Conservation (phyloP, 352 stramenopile genomes). For the Phytophthora megakarya region DNA sequence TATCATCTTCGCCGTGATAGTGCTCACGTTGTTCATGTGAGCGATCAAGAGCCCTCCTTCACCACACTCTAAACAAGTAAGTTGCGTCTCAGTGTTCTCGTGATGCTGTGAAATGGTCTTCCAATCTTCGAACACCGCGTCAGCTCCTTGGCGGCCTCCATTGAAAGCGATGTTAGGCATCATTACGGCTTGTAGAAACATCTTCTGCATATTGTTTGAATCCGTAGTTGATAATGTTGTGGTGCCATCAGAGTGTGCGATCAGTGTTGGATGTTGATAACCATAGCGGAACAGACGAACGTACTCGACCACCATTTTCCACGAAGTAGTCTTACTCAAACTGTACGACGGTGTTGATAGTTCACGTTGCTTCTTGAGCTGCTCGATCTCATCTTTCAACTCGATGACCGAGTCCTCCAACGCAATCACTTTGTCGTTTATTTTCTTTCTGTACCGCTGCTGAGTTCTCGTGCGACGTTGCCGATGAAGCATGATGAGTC, state of each 20-base stretch:
- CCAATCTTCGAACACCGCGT: not conserved
- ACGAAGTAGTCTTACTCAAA: not conserved
- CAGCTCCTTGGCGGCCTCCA: not conserved
- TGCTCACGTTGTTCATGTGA: not conserved
- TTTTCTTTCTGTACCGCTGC: not conserved
- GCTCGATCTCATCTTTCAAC: not conserved
- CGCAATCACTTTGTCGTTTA: not conserved
- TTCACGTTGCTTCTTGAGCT: not conserved
- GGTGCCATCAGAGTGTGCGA: not conserved
- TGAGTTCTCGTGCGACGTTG: not conserved
- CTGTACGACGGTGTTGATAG: not conserved
- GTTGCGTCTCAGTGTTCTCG: not conserved
- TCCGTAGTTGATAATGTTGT: too few species aligned
- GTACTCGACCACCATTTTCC: slow-evolving; percentile 1
- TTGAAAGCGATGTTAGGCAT: not conserved
- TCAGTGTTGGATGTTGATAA: not conserved
- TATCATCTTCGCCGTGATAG: not conserved
- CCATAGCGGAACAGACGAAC: not conserved
- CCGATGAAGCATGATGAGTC: not conserved
- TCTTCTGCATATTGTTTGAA: not conserved
- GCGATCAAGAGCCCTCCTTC: not conserved
- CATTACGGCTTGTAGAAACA: not conserved
- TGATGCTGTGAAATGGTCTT: not conserved
- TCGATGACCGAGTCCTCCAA: not conserved
- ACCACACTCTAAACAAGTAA: too few species aligned